Percentiles rank a stretch among this genome's conserved stretches.
phyloP scores from a whole-genome alignment of 441 rosid species.

The Erodium chrysanthum region DNA sequence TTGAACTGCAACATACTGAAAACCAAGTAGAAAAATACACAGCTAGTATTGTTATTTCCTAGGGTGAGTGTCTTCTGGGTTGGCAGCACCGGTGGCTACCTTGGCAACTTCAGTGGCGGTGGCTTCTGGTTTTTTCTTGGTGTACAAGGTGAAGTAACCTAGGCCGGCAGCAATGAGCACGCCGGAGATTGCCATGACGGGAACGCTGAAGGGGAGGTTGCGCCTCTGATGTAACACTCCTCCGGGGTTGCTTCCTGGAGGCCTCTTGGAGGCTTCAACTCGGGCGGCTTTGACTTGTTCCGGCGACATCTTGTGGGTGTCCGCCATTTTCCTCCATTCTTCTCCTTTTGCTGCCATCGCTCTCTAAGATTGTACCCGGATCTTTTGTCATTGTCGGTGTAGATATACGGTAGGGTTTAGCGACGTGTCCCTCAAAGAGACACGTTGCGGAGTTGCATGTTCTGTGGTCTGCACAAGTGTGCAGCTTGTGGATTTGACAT shows the following conservation, averaged over 20 bases:
- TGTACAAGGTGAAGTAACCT: slow-evolving; percentile 39
- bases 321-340: slow-evolving; percentile 51
- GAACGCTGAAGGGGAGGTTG: slow-evolving; percentile 39
- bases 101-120: slow-evolving; percentile 47
- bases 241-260: slow-evolving; percentile 50
- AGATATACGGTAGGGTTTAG: no score
- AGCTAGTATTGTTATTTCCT: slow-evolving; percentile 28
- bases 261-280: slow-evolving; percentile 44
- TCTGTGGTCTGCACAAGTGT: no score
- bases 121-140: slow-evolving; percentile 58
- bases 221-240: slow-evolving; percentile 57
- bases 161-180: slow-evolving; percentile 37
- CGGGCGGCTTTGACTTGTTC: slow-evolving; percentile 50
- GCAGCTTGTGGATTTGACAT: no score
- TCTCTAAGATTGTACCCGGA: not conserved
- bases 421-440: no score
- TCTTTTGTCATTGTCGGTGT: no score
- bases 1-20: no score
- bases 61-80: slow-evolving; percentile 49
- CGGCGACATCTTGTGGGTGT: slow-evolving; percentile 54
- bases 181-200: slow-evolving; percentile 45
- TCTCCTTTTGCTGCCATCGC: slow-evolving; percentile 33
- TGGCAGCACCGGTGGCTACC: slow-evolving; percentile 38
- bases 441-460: no score
- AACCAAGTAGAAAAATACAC: no score